Conservation (phyloP, 1,284 basidiomycete genomes). For the Melampsora americana region DNA sequence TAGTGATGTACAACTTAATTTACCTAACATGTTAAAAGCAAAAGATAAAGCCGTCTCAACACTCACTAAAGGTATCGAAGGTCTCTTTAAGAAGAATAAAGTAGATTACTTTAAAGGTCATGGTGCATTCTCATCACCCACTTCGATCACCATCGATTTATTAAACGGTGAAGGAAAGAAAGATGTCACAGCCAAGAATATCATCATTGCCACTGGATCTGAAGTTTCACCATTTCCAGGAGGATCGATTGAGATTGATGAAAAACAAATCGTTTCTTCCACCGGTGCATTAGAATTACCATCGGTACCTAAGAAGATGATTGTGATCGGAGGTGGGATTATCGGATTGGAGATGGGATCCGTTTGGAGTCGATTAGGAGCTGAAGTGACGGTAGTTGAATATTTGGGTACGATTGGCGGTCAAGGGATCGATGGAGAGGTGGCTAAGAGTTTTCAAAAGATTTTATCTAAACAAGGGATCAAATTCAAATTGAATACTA, state of each 20-base stretch:
- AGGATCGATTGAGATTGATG: slow-evolving; percentile 85
- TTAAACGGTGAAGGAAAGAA: slow-evolving; percentile 75
- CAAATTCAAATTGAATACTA: slow-evolving; percentile 97
- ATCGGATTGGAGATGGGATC: slow-evolving; percentile 97
- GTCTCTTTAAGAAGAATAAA: slow-evolving; percentile 95
- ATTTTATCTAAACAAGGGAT: slow-evolving; percentile 85
- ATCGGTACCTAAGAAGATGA: slow-evolving; percentile 91
- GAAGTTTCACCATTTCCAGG: slow-evolving; percentile 91
- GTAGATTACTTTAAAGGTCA: slow-evolving; percentile 96
- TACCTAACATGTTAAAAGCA: slow-evolving; percentile 85
- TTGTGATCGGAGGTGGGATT: slow-evolving; percentile 96
- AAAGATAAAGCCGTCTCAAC: slow-evolving; percentile 79
- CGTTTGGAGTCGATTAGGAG: slow-evolving; percentile 92
- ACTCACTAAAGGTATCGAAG: slow-evolving; percentile 88
- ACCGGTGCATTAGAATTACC: slow-evolving; percentile 86
- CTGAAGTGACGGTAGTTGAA: slow-evolving; percentile 95
- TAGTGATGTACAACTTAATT: slow-evolving; percentile 73
- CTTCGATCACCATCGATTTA: slow-evolving; percentile 71
- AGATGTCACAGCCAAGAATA: slow-evolving; percentile 75
- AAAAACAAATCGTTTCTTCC: slow-evolving; percentile 90
- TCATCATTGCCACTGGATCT: slow-evolving; percentile 95
- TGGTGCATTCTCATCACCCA: slow-evolving; percentile 80
- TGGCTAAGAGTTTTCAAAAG: slow-evolving; percentile 86
- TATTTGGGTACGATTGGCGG: slow-evolving; percentile 82
- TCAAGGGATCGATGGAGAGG: slow-evolving; percentile 89